A percentile compares a stretch with the other conserved stretches of the same genome.
phyloP scores from a whole-genome alignment of 805 yeast genomes.

The Candida arabinofermentans region DNA sequence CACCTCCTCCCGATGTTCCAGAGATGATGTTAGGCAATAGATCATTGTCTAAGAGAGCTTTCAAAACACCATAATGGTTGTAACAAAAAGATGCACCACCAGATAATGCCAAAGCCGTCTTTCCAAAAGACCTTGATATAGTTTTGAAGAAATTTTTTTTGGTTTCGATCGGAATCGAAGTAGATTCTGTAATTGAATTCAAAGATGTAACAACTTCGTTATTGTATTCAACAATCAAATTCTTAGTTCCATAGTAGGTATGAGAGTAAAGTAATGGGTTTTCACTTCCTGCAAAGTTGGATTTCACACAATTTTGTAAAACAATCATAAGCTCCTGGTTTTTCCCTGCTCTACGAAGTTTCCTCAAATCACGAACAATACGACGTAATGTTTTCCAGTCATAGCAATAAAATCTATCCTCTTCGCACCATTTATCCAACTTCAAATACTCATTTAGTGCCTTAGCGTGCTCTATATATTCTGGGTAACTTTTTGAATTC shows the following conservation, averaged over 20 bases:
- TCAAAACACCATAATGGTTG: slow-evolving; percentile 72
- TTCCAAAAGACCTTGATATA: slow-evolving; percentile 62
- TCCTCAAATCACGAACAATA: slow-evolving; percentile 40
- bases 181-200: slow-evolving; percentile 37
- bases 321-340: slow-evolving; percentile 48
- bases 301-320: slow-evolving; percentile 63
- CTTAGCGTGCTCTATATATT: slow-evolving; percentile 60
- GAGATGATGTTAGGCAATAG: slow-evolving; percentile 63
- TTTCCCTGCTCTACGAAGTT: slow-evolving; percentile 29
- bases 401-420: slow-evolving; percentile 60
- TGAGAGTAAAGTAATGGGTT: slow-evolving; percentile 69
- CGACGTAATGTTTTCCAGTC: slow-evolving; percentile 58
- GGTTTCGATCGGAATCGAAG: slow-evolving; percentile 32
- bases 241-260: slow-evolving; percentile 71
- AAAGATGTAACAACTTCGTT: slow-evolving; percentile 47
- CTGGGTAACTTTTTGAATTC: slow-evolving; percentile 46
- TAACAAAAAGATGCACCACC: slow-evolving; percentile 83
- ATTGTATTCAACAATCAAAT: slow-evolving; percentile 51
- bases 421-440: slow-evolving; percentile 59
- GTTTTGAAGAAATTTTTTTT: slow-evolving; percentile 54
- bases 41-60: slow-evolving; percentile 65
- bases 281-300: slow-evolving; percentile 77
- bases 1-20: slow-evolving; percentile 82
- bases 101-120: slow-evolving; percentile 64
- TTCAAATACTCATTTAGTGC: slow-evolving; percentile 54